These are phyloP conservation scores for Pythium aphanidermatum DNA, from an alignment of 352 stramenopile species.

Conservation along the genomic window DNA sequence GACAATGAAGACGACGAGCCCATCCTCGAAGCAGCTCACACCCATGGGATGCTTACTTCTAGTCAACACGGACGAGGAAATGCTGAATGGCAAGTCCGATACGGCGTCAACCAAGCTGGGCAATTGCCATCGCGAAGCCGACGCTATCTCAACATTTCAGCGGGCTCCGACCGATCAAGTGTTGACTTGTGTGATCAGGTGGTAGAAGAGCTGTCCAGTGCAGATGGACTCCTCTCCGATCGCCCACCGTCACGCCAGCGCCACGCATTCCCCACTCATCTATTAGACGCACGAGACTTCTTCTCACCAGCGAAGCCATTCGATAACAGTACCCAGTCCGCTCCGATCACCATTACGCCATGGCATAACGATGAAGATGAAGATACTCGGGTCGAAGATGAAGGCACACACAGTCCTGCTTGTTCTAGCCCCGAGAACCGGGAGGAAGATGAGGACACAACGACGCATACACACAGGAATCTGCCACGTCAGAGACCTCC, in stretches of 20 bases:
- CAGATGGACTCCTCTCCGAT: conserved; percentile 10
- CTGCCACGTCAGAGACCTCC: conserved; percentile 30
- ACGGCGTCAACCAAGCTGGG: conserved; percentile 8
- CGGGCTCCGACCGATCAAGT: background rate
- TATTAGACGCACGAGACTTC: conserved; percentile 46
- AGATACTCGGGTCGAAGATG: too few relatives aligned
- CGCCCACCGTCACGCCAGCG: conserved; percentile 66
- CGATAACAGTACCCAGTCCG: background rate
- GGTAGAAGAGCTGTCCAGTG: background rate
- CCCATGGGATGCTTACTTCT: too few relatives aligned
- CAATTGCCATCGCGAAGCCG: conserved; percentile 13
- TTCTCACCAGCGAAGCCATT: conserved; percentile 16
- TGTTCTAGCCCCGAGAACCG: background rate
- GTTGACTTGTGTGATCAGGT: background rate
- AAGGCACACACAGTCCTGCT: too few relatives aligned
- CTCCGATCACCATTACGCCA: conserved; percentile 14
- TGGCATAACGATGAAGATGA: conserved; percentile 20
- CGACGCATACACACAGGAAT: background rate
- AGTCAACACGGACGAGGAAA: too few relatives aligned
- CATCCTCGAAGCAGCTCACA: conserved; percentile 14
- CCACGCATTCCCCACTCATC: conserved; percentile 71
- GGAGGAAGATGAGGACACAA: background rate
- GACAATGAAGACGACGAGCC: conserved; percentile 18
- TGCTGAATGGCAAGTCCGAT: conserved; percentile 7
- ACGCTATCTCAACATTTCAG: conserved; percentile 13